These are phyloP conservation scores for Macrocybe gigantea DNA, from an alignment of 768 basidiomycete genomes.

Conservation along the genomic window DNA sequence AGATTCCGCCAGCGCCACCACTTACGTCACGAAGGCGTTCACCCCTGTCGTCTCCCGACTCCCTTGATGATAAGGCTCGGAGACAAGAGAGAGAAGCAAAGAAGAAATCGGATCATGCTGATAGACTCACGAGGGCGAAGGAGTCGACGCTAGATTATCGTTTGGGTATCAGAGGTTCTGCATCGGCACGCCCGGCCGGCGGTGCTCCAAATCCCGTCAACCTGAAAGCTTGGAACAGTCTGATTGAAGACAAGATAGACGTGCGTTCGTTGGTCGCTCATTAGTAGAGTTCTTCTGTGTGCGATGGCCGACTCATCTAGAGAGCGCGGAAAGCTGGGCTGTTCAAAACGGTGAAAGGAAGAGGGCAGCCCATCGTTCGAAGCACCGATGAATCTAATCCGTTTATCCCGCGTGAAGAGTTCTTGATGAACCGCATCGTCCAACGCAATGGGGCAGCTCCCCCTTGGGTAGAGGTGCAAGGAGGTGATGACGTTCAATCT, in stretches of 20 bases:
- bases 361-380: slow-evolving; percentile 36
- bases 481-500: slow-evolving; percentile 29
- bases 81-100: slow-evolving; percentile 42
- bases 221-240: slow-evolving; percentile 67
- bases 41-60: neutral
- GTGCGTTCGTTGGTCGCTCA: slow-evolving; percentile 25
- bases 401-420: slow-evolving; percentile 71
- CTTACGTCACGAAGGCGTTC: too few species aligned
- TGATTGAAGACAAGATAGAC: slow-evolving; percentile 80
- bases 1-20: slow-evolving; percentile 16
- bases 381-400: slow-evolving; percentile 40
- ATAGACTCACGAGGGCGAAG: slow-evolving; percentile 52
- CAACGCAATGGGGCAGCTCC: slow-evolving; percentile 79
- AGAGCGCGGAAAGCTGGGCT: slow-evolving; percentile 61
- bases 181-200: slow-evolving; percentile 18
- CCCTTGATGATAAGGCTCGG: slow-evolving; percentile 30
- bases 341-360: slow-evolving; percentile 69
- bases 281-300: neutral
- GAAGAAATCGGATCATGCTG: slow-evolving; percentile 48
- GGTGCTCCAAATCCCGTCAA: slow-evolving; percentile 42
- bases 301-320: slow-evolving; percentile 21
- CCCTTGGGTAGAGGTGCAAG: slow-evolving; percentile 82
- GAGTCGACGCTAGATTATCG: slow-evolving; percentile 77
- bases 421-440: slow-evolving; percentile 81
- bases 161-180: slow-evolving; percentile 42